phyloP scores from a whole-genome alignment of 352 stramenopile species.

The Phytophthora lateralis region DNA sequence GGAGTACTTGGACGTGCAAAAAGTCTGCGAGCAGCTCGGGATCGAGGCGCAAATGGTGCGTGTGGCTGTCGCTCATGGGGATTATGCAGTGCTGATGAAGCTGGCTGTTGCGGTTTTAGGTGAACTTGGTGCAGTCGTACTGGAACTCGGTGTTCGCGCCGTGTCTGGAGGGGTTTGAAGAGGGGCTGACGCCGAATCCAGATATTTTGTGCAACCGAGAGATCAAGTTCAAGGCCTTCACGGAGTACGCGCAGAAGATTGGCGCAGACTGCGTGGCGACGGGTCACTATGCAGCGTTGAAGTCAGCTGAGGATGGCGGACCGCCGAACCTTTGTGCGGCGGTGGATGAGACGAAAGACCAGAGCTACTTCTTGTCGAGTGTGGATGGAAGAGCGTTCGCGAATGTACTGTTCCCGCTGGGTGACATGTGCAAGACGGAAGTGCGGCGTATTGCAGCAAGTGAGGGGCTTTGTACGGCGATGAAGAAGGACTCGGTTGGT shows the following conservation, averaged over 20 bases:
- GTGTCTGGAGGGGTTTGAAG: constrained; percentile 91
- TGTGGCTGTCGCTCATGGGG: not conserved
- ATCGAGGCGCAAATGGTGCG: constrained; percentile 86
- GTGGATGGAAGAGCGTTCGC: constrained; percentile 71
- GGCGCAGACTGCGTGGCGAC: constrained; percentile 94
- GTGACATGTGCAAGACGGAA: constrained; percentile 90
- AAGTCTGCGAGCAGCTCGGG: constrained; percentile 90
- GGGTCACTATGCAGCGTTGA: constrained; percentile 94
- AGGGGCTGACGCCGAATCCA: constrained; percentile 91
- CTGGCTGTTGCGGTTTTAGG: constrained; percentile 35
- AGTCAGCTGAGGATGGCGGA: constrained; percentile 22
- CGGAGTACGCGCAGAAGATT: constrained; percentile 87
- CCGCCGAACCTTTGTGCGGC: constrained; percentile 82
- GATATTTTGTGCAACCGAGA: constrained; percentile 97
- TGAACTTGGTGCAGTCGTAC: constrained; percentile 95
- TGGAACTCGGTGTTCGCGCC: constrained; percentile 98
- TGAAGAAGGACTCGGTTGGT: constrained; percentile 96
- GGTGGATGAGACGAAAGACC: constrained; percentile 92
- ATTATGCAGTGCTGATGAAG: not conserved
- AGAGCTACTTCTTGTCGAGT: constrained; percentile 97
- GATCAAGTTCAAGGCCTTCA: constrained; percentile 99
- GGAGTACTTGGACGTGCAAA: constrained; percentile 93
- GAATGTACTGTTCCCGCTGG: constrained; percentile 95
- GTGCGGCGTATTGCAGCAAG: constrained; percentile 91
- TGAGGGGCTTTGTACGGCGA: constrained; percentile 85